These are phyloP conservation scores for Beauveria varroae DNA, from an alignment of 2,329 filamentous ascomycete species.

Conservation along the genomic window DNA sequence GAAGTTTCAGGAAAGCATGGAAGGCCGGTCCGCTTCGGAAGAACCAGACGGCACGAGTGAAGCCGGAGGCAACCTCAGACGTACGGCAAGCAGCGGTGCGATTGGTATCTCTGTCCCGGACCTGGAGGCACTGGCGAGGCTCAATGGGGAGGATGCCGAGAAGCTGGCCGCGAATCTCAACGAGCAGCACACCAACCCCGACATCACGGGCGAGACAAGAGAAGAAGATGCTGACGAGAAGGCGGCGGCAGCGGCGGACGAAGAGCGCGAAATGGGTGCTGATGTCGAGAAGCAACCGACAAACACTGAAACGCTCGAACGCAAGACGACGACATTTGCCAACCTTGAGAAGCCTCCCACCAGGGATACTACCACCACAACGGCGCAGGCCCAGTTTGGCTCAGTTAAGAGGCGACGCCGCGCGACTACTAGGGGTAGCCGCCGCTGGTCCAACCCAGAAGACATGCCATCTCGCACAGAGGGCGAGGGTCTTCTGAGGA, in stretches of 20 bases:
- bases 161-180: constrained; percentile 26
- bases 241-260: background rate
- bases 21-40: constrained; percentile 43
- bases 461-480: constrained; percentile 69
- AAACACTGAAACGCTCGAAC: constrained; percentile 35
- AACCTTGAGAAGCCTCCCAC: constrained; percentile 41
- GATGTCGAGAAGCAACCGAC: constrained; percentile 22
- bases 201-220: constrained; percentile 13
- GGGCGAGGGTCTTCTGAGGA: constrained; percentile 70
- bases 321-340: constrained; percentile 51
- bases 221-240: background rate
- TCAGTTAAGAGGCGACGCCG: constrained; percentile 57
- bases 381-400: constrained; percentile 29
- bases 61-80: constrained; percentile 20
- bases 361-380: constrained; percentile 21
- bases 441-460: constrained; percentile 58
- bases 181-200: constrained; percentile 26
- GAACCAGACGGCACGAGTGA: constrained; percentile 40
- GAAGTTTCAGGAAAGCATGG: constrained; percentile 64
- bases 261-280: constrained; percentile 14
- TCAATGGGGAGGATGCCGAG: constrained; percentile 23
- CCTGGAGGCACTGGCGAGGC: constrained; percentile 30
- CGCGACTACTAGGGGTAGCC: constrained; percentile 62
- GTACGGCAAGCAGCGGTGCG: constrained; percentile 24
- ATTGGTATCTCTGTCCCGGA: constrained; percentile 37